Evolutionary conservation across 2,329 filamentous ascomycete species (phyloP).

Genomic region (Cercospora sojina): DNA sequence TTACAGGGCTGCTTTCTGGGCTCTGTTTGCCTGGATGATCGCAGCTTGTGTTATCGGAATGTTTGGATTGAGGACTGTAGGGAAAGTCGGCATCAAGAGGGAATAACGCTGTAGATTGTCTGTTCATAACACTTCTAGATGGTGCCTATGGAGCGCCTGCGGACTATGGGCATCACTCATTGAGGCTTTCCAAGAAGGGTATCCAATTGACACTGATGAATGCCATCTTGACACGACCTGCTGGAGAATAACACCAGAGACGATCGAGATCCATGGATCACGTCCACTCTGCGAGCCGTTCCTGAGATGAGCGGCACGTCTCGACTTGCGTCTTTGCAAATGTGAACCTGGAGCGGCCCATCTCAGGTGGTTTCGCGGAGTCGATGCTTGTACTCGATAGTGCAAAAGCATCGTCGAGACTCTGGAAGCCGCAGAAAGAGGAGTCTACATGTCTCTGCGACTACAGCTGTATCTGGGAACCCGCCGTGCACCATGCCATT

Average conservation of each 20-base stretch:
- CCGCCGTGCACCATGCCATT: background rate
- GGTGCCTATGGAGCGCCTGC: background rate
- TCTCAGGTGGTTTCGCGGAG: background rate
- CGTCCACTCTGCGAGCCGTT: background rate
- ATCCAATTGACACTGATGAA: background rate
- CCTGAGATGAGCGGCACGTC: background rate
- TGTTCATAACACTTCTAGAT: background rate
- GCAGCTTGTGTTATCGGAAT: constrained; percentile 35
- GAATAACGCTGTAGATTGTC: constrained; percentile 25
- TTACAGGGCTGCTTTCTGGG: constrained; percentile 45
- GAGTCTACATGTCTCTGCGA: background rate
- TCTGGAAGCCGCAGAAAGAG: background rate
- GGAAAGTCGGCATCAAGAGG: constrained; percentile 44
- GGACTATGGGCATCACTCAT: background rate
- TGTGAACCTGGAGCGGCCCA: background rate
- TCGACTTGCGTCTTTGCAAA: background rate
- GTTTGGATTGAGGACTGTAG: constrained; percentile 44
- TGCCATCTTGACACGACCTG: background rate
- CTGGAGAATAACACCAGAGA: background rate
- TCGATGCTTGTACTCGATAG: background rate
- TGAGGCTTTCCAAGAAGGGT: background rate
- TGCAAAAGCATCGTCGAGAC: background rate
- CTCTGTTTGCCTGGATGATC: constrained; percentile 38
- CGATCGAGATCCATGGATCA: background rate
- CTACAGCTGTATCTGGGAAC: background rate